These are phyloP conservation scores for Aspergillus funiculosus DNA, from an alignment of 495 filamentous ascomycete genomes.

Conservation along the genomic window DNA sequence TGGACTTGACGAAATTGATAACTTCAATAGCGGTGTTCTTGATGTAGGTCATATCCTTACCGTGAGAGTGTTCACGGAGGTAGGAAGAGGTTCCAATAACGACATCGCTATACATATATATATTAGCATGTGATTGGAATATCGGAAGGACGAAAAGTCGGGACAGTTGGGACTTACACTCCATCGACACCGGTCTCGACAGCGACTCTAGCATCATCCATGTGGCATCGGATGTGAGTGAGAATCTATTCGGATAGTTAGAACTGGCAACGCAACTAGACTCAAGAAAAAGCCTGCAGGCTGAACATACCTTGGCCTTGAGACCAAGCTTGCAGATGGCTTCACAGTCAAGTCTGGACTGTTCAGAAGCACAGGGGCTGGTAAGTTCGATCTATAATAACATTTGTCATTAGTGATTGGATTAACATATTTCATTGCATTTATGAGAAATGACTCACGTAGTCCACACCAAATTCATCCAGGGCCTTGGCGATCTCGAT, in stretches of 20 bases:
- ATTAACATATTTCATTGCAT: neutral
- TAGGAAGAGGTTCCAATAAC: conserved; percentile 92
- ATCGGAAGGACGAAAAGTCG: neutral
- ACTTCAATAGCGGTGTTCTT: conserved; percentile 89
- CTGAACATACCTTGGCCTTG: conserved; percentile 59
- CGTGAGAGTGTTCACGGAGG: conserved; percentile 87
- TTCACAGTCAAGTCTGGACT: conserved; percentile 74
- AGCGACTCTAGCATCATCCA: conserved; percentile 85
- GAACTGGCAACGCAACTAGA: neutral
- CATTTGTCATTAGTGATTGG: conserved; percentile 17
- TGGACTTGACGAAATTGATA: conserved; percentile 87
- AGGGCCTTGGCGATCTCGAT: conserved; percentile 70
- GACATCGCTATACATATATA: conserved; percentile 54
- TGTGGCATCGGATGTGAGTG: conserved; percentile 86
- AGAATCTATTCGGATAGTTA: conserved; percentile 49
- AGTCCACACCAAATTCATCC: conserved; percentile 90
- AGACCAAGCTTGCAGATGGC: conserved; percentile 89
- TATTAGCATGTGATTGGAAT: conserved; percentile 5
- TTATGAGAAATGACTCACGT: conserved; percentile 52
- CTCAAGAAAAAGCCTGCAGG: neutral
- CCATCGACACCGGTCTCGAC: conserved; percentile 79
- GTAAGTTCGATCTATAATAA: conserved; percentile 66
- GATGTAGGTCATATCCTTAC: conserved; percentile 91
- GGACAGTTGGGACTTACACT: conserved; percentile 47
- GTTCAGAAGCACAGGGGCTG: conserved; percentile 72